Evolutionary conservation across 2,329 filamentous ascomycete species (phyloP).

Genomic region (Sporothrix luriei): DNA sequence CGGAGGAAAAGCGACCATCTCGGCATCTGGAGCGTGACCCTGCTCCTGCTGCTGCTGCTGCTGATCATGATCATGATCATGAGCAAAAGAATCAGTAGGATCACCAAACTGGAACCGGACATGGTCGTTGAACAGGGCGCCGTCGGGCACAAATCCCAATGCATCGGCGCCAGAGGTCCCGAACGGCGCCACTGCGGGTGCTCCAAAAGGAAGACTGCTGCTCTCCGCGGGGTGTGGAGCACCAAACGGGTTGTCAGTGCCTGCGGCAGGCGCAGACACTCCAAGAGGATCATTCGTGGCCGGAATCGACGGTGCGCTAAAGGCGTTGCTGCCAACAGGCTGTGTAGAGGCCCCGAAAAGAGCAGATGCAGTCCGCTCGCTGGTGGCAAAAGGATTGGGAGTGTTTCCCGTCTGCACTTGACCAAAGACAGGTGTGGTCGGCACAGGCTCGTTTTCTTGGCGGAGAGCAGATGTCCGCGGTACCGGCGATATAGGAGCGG

Average conservation of each 20-base stretch:
- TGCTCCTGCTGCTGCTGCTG: too few relatives aligned
- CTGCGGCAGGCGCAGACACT: not conserved
- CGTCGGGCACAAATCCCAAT: slow-evolving; percentile 31
- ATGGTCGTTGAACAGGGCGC: slow-evolving; percentile 25
- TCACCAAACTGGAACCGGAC: slow-evolving; percentile 33
- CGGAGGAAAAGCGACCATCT: not conserved
- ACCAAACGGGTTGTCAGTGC: not conserved
- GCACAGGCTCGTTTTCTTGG: not conserved
- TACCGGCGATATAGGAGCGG: too few relatives aligned
- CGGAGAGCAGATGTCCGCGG: too few relatives aligned
- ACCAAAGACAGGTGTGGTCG: not conserved
- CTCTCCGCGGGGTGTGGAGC: not conserved
- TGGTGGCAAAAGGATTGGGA: slow-evolving; percentile 21
- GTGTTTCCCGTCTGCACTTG: slow-evolving; percentile 8
- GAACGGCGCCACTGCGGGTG: not conserved
- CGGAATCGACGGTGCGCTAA: not conserved
- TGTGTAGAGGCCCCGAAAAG: slow-evolving; percentile 25
- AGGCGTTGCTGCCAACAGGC: not conserved
- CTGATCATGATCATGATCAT: not conserved
- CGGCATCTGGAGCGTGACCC: not conserved
- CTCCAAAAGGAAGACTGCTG: not conserved
- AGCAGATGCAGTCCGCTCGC: slow-evolving; percentile 5
- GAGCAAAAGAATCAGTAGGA: not conserved
- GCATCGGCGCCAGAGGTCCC: slow-evolving; percentile 7
- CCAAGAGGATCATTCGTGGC: not conserved